Conservation (phyloP, 1,284 basidiomycete species). For the Volvariella surrecta region DNA sequence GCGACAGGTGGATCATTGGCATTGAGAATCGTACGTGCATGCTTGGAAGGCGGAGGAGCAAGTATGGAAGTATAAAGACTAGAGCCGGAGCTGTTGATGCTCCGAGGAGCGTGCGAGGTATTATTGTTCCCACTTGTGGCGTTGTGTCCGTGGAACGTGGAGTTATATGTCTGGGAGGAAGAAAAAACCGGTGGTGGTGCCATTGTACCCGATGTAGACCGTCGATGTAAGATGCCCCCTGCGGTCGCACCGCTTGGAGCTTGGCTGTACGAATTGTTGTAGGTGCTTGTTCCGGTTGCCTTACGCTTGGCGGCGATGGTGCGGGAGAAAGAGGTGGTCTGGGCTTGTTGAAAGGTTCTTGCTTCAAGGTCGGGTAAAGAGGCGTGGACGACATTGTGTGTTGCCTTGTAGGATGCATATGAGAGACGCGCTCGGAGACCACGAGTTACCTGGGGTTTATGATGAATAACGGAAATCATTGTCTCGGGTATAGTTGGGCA, state of each 20-base stretch:
- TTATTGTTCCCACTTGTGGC: conserved; percentile 14
- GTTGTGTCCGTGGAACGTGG: conserved; percentile 24
- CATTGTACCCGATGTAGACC: conserved; percentile 34
- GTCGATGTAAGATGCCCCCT: conserved; percentile 19
- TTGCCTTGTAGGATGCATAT: conserved; percentile 75
- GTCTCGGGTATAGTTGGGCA: conserved; percentile 17
- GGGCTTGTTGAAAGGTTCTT: conserved; percentile 34
- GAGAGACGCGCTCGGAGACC: conserved; percentile 66
- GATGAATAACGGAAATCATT: conserved; percentile 25
- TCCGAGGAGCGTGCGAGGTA: conserved; percentile 18
- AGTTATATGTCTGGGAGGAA: conserved; percentile 33
- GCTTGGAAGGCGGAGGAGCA: conserved; percentile 62
- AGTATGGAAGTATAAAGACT: conserved; percentile 67
- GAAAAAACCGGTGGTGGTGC: conserved; percentile 36
- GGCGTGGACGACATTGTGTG: conserved; percentile 56
- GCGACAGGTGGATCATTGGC: conserved; percentile 58
- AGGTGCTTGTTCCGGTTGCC: conserved; percentile 30
- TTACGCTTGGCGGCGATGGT: conserved; percentile 51
- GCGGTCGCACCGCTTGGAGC: conserved; percentile 25
- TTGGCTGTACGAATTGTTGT: conserved; percentile 43
- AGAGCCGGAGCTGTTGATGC: conserved; percentile 13
- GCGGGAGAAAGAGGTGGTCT: conserved; percentile 34
- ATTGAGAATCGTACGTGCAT: conserved; percentile 67
- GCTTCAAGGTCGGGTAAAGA: conserved; percentile 64
- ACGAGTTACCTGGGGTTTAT: conserved; percentile 56